Base-by-base conservation (phyloP, 768 basidiomycete species). In the Rhodotorula diobovata region DNA sequence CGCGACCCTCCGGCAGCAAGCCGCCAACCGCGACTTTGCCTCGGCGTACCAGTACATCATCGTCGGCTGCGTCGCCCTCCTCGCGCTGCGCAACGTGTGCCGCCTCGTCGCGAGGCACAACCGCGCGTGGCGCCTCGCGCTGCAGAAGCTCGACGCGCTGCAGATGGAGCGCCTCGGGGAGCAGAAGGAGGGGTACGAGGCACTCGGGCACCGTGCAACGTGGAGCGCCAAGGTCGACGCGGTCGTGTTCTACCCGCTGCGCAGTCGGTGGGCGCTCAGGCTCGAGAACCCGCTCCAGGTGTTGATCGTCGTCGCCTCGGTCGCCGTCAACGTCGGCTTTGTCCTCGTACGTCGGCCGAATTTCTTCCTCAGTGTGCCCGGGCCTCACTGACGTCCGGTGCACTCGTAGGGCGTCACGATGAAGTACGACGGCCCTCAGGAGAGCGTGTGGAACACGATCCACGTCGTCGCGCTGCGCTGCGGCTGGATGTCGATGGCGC, bases 401-500 rank as follows among this genome's bases (percentile, higher is more conserved):
- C 39, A 12, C 50, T 4, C 28, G 25, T n/a, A 53, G 51, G 56
- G n/a, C 41, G 41, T 51, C n/a, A 66, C 66, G 11, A 51, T 66
- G 48, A 25, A 50, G 12, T 66, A 66, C 58, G 11, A 53, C 39
- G 66, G 66, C 4, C 57, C 57, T 37, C 57, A 66, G 30, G 34
- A 59, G 50, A 30, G 35, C n/a, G 30, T 35, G 16, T 59, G 58
- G 57, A 66, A 66, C 66, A 50, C 66, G 50, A 51, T 66, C 30
- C 66, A 73, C 50, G 61, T 69, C 37, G 64, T 73, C 50, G 72
- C 72, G 20, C 60, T 73, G 4, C 67, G 72, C 18, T 66, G 67
- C 43, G 72, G 72, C 3, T 65, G 66, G 56, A 70, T 70, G 68
- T 62, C 72, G n/a, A 54, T 73, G 48, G 72, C 68, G 30, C 68